Base-by-base conservation (phyloP, 805 yeast species). In the Metschnikowia chrysomelidarum region DNA sequence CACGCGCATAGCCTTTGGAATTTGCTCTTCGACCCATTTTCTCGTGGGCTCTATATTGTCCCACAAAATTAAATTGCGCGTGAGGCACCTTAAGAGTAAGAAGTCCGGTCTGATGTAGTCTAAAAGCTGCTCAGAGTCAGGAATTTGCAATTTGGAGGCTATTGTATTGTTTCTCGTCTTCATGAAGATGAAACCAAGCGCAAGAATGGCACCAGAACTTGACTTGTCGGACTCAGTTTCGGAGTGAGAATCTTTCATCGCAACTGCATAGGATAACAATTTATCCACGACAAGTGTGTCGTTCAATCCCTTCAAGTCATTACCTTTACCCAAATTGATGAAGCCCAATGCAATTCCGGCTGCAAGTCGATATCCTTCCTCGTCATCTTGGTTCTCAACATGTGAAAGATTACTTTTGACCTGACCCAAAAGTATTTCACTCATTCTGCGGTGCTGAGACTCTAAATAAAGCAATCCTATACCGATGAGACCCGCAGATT, bases 291-390 rank as follows among this genome's bases (percentile, higher is more conserved):
- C 73, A 47, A 73, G 79, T 0, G 82, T 69, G 51, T 82, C 93
- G 41, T 73, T 73, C 27, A 77, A 57, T 0, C 80, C 80, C 30
- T 72, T 63, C 31, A 82, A 57, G 40, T 73, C 76, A 34, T 73
- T 73, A 1, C 93, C 95, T 37, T 76, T 75, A 0, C 94, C 96
- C 19, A 88, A 57, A 50, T 89, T 88, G 11, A 88, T 79, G 38
- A 80, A 75, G 0, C 99, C 99, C 12, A 89, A 59, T 0, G 95
- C 78, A 26, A 91, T 75, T 0, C 98, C 98, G 1, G 95, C 94
- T 1, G 95, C 85, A 9, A 87, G 62, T 36, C 94, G 64, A 50
- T 89, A 91, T 1, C 89, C 84, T 57, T 89, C 96, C 57, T 77
- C 79, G 2, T 79, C 78, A 29, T 71, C 60, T 19, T 64, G 71